Evolutionary conservation across 805 yeast genomes (phyloP), one percentile per base, ranked within the genome.

Genomic region (Wickerhamiella shivajii): DNA sequence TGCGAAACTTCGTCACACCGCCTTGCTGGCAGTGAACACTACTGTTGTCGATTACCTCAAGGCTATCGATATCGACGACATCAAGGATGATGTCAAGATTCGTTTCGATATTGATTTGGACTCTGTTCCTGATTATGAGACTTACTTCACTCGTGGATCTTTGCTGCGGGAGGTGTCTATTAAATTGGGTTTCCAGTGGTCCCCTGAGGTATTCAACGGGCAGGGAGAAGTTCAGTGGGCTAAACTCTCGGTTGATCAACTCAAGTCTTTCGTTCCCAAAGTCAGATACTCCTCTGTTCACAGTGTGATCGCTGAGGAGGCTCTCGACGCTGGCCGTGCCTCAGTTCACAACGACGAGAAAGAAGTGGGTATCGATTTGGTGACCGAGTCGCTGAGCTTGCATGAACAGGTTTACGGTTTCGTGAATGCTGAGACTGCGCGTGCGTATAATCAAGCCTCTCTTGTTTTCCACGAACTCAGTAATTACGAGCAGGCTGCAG

Each of bases 121-220:
- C 50, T 44, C 52, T 0, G 59, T 83, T 27, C 61, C 73, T 1
- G 52, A 47, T 0, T 54, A 61, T 31, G 76, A 81, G 77, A 32
- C 55, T 20, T 54, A 61, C 3, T 27, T 28, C 6, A 5, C 19
- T 19, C 38, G 21, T 28, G 33, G 12, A 19, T 71, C 67, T 33
- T 49, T 77, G 27, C 61, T 81, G 46, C 73, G 85, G 57, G 78
- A 75, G 44, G 63, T 84, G 42, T 73, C 94, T 8, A 47, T 61
- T 34, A 77, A 79, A 56, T 70, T 74, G 45, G 97, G 97, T 57
- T 70, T 87, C 34, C 98, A 90, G 61, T 76, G 93, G 79, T 57
- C 62, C 39, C 61, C 67, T 8, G 65, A 57, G 40, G 50, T 57
- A 8, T 74, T 69, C 49, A 4, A 3, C 4, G n/a, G n/a, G n/a